Evolutionary conservation across 2,329 filamentous ascomycete species (phyloP), one percentile per base, ranked within the genome.

Genomic region (Botrytis porri): DNA sequence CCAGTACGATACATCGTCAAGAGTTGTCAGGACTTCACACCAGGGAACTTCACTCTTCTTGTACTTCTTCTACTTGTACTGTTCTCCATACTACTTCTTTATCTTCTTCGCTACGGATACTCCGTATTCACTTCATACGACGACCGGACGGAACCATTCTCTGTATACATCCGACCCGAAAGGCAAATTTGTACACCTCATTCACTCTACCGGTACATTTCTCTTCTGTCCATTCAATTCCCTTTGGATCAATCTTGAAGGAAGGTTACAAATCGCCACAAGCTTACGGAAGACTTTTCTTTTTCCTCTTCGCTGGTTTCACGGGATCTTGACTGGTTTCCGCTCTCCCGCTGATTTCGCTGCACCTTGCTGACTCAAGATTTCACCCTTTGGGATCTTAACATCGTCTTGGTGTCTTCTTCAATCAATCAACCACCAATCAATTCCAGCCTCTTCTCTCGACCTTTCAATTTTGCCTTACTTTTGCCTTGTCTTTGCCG

Each of bases 311-410:
- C n/a, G 60, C 60, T 71, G 69, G 59, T 57, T 71, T 64, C 43
- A 65, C 45, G 32, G 45, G 32, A 57, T 65, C 29, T 71, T 43
- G 6, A 41, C 41, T 57, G 43, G 10, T 35, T 65, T 65, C 60
- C 32, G 43, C 22, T 22, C 16, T 65, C 62, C 60, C 32, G 43
- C 25, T 39, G 45, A 9, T 43, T 65, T 71, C 29, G 37, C 61
- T 71, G 69, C 35, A 45, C n/a, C 60, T 20, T 71, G 69, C 69
- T 65, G 69, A 71, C 45, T 71, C 69, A 71, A 65, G 64, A 67
- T 29, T 41, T 29, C 64, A 29, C 35, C 64, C 51, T 54, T 39
- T 67, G 51, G 64, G 25, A 6, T 48, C 25, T 37, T 20, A 51
- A 51, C 43, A 51, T 37, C 63, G 7, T 8, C 63, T 51, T 37